Percentiles rank a stretch among this genome's conserved stretches.
These are phyloP conservation scores for Blastobotrys aristatus DNA, from an alignment of 1,139 yeast genomes.

Conservation along the genomic window DNA sequence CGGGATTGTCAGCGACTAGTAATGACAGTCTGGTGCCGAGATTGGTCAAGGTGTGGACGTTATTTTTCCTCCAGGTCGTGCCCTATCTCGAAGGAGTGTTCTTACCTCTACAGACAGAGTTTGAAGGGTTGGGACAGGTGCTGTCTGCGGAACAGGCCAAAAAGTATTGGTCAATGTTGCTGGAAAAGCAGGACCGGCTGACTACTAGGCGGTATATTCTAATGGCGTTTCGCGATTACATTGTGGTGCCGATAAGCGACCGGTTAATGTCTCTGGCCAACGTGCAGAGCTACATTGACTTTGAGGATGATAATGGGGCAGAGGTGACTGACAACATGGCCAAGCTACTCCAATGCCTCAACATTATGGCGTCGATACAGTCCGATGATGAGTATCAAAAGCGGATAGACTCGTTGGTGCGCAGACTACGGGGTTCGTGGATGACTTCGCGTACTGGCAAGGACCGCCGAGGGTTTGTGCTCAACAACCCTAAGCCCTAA, in stretches of 20 bases:
- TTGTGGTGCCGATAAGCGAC: slow-evolving; percentile 35
- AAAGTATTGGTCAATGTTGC: slow-evolving; percentile 39
- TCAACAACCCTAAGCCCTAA: slow-evolving; percentile 3
- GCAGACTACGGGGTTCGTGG: slow-evolving; percentile 28
- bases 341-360: slow-evolving; percentile 52
- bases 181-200: slow-evolving; percentile 27
- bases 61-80: slow-evolving; percentile 48
- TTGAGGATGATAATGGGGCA: slow-evolving; percentile 16
- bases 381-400: slow-evolving; percentile 50
- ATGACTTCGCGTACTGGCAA: slow-evolving; percentile 29
- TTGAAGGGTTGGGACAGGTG: slow-evolving; percentile 39
- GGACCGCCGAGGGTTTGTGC: slow-evolving; percentile 31
- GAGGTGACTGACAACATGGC: slow-evolving; percentile 33
- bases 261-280: slow-evolving; percentile 46
- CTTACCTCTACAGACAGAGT: slow-evolving; percentile 53
- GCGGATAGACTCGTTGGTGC: slow-evolving; percentile 44
- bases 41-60: slow-evolving; percentile 46
- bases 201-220: slow-evolving; percentile 34
- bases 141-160: slow-evolving; percentile 31
- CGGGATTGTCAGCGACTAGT: slow-evolving; percentile 19
- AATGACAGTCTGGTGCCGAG: slow-evolving; percentile 29
- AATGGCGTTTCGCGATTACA: slow-evolving; percentile 35
- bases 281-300: slow-evolving; percentile 23
- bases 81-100: slow-evolving; percentile 58
- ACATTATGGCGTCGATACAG: slow-evolving; percentile 46